Conservation (phyloP, 306 rosid species). For the Argentina anserina region DNA sequence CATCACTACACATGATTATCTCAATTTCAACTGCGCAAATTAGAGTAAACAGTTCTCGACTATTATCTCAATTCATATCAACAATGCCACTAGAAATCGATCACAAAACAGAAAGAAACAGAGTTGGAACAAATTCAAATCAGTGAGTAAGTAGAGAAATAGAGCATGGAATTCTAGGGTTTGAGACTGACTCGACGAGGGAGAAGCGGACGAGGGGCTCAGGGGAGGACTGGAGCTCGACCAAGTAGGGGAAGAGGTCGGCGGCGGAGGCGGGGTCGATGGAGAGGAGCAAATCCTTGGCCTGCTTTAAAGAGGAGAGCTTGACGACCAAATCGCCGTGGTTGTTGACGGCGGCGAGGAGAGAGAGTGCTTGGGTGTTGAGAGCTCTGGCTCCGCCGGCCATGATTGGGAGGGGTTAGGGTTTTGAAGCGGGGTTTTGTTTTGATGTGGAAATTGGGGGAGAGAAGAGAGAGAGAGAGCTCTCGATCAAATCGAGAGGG, state of each 20-base stretch:
- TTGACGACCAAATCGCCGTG: slow-evolving; percentile 90
- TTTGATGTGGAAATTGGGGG: not conserved
- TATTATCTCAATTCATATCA: not conserved
- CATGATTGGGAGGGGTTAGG: slow-evolving; percentile 43
- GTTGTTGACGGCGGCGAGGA: slow-evolving; percentile 89
- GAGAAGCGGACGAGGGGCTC: slow-evolving; percentile 72
- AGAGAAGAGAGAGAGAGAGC: not conserved
- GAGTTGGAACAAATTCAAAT: too few species aligned
- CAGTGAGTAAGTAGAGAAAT: too few species aligned
- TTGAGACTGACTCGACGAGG: slow-evolving; percentile 61
- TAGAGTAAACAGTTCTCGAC: not conserved
- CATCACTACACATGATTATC: not conserved
- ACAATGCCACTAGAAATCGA: not conserved
- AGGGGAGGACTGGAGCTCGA: slow-evolving; percentile 82
- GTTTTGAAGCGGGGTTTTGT: slow-evolving; percentile 7
- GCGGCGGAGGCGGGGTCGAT: slow-evolving; percentile 62
- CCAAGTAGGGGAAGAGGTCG: slow-evolving; percentile 77
- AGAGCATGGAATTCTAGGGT: not conserved
- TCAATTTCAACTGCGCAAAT: too few species aligned
- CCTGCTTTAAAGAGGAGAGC: slow-evolving; percentile 70
- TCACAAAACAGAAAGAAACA: too few species aligned
- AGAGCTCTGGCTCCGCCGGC: slow-evolving; percentile 37
- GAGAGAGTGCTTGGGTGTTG: slow-evolving; percentile 72
- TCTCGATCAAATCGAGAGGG: not conserved
- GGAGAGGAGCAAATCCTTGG: slow-evolving; percentile 62